These are phyloP conservation scores for Pisolithus tinctorius DNA, from an alignment of 768 basidiomycete species.

Conservation along the genomic window DNA sequence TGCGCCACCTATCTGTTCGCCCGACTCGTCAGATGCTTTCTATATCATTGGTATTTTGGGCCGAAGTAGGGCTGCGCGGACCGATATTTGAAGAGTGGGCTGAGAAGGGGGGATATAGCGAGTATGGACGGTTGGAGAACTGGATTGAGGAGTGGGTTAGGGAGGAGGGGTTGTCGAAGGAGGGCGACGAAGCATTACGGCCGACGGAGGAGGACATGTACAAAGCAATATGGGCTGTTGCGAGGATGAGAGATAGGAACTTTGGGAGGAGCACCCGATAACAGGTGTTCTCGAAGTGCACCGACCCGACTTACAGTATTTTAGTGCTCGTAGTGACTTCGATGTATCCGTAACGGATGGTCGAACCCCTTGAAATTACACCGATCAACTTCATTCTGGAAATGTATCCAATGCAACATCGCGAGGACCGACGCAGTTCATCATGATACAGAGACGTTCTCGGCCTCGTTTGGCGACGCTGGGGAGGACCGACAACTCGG, in stretches of 20 bases:
- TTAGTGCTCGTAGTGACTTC: conserved; percentile 1
- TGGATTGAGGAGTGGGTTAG: conserved; percentile 62
- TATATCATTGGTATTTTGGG: conserved; percentile 61
- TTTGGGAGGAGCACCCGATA: background rate
- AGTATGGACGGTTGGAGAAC: conserved; percentile 38
- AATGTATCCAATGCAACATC: too few relatives aligned
- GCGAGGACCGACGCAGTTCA: too few relatives aligned
- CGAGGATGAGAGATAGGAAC: conserved; percentile 20
- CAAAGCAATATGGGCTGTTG: conserved; percentile 18
- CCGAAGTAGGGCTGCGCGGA: conserved; percentile 57
- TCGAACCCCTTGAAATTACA: too few relatives aligned
- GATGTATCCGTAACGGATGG: too few relatives aligned
- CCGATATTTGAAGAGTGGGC: conserved; percentile 48
- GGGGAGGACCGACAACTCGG: too few relatives aligned
- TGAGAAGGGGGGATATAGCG: conserved; percentile 27
- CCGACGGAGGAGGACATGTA: conserved; percentile 37
- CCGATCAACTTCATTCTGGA: too few relatives aligned
- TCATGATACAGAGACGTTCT: too few relatives aligned
- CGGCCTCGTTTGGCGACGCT: too few relatives aligned
- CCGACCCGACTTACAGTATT: background rate
- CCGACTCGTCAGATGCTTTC: conserved; percentile 55
- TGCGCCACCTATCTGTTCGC: conserved; percentile 48
- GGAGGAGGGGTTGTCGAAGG: conserved; percentile 22
- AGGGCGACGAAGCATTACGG: too few relatives aligned
- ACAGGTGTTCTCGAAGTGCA: background rate